Evolutionary conservation across 225 moss, liverwort and hornwort species (phyloP).

Genomic region (Takakia lepidozioides): DNA sequence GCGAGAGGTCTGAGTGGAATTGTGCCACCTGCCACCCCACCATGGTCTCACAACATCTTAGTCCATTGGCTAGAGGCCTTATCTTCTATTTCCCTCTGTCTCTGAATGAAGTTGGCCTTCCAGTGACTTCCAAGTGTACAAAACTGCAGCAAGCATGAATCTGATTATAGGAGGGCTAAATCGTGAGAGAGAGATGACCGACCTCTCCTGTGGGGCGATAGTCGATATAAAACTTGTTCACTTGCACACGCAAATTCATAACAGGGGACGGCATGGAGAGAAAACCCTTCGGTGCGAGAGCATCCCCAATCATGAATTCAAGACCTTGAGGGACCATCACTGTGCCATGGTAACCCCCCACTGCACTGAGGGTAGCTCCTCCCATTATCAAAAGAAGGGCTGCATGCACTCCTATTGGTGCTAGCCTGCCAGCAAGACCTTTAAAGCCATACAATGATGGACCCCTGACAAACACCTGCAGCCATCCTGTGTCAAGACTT

Average conservation of each 20-base stretch:
- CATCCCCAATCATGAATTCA: slow-evolving; percentile 64
- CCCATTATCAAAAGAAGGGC: slow-evolving; percentile 88
- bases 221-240: slow-evolving; percentile 86
- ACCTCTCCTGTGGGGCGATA: slow-evolving; percentile 77
- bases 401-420: slow-evolving; percentile 87
- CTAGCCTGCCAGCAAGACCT: slow-evolving; percentile 85
- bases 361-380: slow-evolving; percentile 60
- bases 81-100: no score
- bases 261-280: slow-evolving; percentile 45
- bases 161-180: no score
- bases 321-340: slow-evolving; percentile 90
- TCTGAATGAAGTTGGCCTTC: no score
- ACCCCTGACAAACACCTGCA: slow-evolving; percentile 70
- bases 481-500: no score
- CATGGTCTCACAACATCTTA: neutral
- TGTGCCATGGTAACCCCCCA: slow-evolving; percentile 67
- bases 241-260: slow-evolving; percentile 50
- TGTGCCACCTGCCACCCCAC: slow-evolving; percentile 37
- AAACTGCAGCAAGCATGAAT: no score
- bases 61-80: neutral
- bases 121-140: no score
- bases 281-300: slow-evolving; percentile 47
- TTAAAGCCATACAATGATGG: slow-evolving; percentile 79
- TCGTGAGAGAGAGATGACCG: slow-evolving; percentile 3
- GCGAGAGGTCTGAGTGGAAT: slow-evolving; percentile 76